These are phyloP conservation scores for Aquilaria yunnanensis DNA, from an alignment of 345 rosid genomes.

Conservation along the genomic window DNA sequence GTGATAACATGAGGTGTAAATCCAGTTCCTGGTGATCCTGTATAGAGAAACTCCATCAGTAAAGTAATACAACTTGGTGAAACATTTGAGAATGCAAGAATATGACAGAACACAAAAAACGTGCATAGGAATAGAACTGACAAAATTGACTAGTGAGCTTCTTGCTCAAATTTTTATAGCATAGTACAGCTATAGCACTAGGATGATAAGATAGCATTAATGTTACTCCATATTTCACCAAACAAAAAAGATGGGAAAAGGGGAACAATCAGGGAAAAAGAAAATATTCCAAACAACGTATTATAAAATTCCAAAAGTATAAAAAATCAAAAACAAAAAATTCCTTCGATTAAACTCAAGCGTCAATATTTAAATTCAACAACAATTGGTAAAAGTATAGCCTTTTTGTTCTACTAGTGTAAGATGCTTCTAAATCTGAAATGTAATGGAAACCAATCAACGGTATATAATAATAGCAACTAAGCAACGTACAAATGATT, in stretches of 20 bases:
- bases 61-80: not conserved
- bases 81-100: not conserved
- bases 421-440: no score
- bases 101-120: no score
- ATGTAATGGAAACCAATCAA: no score
- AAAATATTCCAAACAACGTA: not conserved
- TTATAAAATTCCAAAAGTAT: not conserved
- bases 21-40: conserved; percentile 50
- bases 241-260: not conserved
- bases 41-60: conserved; percentile 10
- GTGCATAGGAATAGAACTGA: no score
- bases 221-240: not conserved
- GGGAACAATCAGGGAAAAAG: not conserved
- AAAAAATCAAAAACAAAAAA: not conserved
- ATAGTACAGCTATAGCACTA: not conserved
- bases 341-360: no score
- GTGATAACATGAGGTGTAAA: conserved; percentile 57
- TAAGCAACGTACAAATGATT: no score
- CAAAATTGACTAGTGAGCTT: no score
- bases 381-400: no score
- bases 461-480: no score
- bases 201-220: not conserved
- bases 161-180: not conserved
- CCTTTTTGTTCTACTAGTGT: no score
- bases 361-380: no score